Percentiles rank a stretch among this genome's conserved stretches.
Evolutionary conservation across 768 basidiomycete species (phyloP).

Genomic region (Tricholoma terreum): DNA sequence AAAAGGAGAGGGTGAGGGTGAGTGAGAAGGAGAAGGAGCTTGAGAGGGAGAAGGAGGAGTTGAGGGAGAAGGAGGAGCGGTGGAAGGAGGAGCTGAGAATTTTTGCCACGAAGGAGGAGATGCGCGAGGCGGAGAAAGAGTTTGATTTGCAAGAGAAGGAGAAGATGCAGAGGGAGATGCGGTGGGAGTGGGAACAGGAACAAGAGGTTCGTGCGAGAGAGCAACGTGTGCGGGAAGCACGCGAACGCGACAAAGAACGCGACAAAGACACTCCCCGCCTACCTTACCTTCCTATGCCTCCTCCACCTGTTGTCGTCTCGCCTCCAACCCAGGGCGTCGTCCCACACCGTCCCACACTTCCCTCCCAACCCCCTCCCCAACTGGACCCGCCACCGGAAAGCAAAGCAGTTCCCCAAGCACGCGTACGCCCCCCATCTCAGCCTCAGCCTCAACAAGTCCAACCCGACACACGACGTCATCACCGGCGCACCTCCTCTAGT

Average conservation of each 20-base stretch:
- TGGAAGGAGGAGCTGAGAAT: slow-evolving; percentile 15
- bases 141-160: not conserved
- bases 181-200: not conserved
- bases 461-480: slow-evolving; percentile 8
- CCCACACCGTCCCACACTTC: not conserved
- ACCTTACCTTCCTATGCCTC: slow-evolving; percentile 16
- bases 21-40: slow-evolving; percentile 3
- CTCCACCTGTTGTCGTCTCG: slow-evolving; percentile 5
- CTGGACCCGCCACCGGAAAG: slow-evolving; percentile 3
- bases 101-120: slow-evolving; percentile 14
- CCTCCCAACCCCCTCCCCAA: not conserved
- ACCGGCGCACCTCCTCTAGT: slow-evolving; percentile 12
- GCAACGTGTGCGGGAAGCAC: slow-evolving; percentile 6
- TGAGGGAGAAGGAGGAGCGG: slow-evolving; percentile 18
- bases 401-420: slow-evolving; percentile 5
- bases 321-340: not conserved
- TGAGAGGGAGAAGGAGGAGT: slow-evolving; percentile 6
- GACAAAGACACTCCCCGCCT: slow-evolving; percentile 7
- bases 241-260: slow-evolving; percentile 1
- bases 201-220: not conserved
- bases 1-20: slow-evolving; percentile 1
- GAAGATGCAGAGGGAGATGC: slow-evolving; percentile 5
- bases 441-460: slow-evolving; percentile 15
- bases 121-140: slow-evolving; percentile 15
- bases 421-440: not conserved